Percentiles rank a stretch among this genome's conserved stretches.
phyloP scores from a whole-genome alignment of 2,329 filamentous ascomycete genomes.

The Botryotinia calthae region DNA sequence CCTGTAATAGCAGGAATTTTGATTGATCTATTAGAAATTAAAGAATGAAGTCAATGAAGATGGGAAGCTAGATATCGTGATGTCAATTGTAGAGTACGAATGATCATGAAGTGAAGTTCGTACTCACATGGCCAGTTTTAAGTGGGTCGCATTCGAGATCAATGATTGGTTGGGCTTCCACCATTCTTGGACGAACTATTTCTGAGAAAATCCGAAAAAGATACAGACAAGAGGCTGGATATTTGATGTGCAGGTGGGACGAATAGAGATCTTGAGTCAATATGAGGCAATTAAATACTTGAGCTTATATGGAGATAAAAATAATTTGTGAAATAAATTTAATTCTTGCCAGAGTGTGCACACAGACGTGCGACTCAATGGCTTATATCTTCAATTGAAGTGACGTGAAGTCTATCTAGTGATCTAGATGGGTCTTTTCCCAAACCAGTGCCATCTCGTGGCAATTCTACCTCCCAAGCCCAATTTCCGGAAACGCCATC shows the following conservation, averaged over 20 bases:
- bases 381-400: not conserved
- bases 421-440: not conserved
- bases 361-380: not conserved
- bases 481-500: slow-evolving; percentile 25
- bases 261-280: not conserved
- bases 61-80: not conserved
- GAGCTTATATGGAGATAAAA: not conserved
- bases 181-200: not conserved
- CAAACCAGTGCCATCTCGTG: too few relatives aligned
- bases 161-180: not conserved
- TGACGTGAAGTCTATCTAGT: not conserved
- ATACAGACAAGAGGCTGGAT: not conserved
- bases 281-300: not conserved
- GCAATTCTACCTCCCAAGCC: not conserved
- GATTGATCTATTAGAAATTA: not conserved
- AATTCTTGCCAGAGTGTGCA: not conserved
- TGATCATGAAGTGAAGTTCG: not conserved
- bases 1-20: too few relatives aligned
- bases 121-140: not conserved
- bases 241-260: not conserved
- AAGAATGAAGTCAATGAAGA: not conserved
- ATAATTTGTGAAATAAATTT: not conserved
- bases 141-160: not conserved
- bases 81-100: not conserved
- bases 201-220: not conserved